These are phyloP conservation scores for Teratosphaeria zuluensis DNA, from an alignment of 2,329 filamentous ascomycete species.

Conservation along the genomic window DNA sequence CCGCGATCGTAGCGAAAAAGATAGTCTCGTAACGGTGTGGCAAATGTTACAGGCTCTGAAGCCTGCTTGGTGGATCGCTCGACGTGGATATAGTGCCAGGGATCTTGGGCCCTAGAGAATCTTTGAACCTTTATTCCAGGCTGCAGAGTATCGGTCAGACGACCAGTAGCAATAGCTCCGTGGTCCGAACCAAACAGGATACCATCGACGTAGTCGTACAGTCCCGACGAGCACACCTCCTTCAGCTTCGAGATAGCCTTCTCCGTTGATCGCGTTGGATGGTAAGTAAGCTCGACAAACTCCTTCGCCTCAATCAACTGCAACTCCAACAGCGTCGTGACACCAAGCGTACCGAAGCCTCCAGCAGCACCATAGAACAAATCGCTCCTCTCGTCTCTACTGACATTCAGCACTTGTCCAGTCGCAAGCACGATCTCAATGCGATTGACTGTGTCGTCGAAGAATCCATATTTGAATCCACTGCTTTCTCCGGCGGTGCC, in stretches of 20 bases:
- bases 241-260: constrained; percentile 34
- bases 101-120: constrained; percentile 52
- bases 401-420: constrained; percentile 39
- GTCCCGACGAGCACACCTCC: constrained; percentile 25
- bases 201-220: constrained; percentile 56
- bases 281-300: constrained; percentile 43
- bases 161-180: constrained; percentile 35
- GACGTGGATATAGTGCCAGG: constrained; percentile 67
- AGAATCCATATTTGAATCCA: constrained; percentile 57
- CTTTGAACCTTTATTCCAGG: constrained; percentile 21
- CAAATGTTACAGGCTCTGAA: constrained; percentile 23
- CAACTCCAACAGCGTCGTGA: constrained; percentile 50
- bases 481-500: constrained; percentile 59
- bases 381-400: not conserved
- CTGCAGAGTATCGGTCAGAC: constrained; percentile 32
- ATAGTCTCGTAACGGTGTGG: constrained; percentile 42
- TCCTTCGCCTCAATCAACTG: constrained; percentile 36
- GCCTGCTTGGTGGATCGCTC: constrained; percentile 25
- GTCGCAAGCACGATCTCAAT: constrained; percentile 56
- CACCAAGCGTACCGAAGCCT: constrained; percentile 55
- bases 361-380: constrained; percentile 57
- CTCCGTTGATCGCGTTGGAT: constrained; percentile 30
- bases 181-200: constrained; percentile 38
- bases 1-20: constrained; percentile 55
- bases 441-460: constrained; percentile 52